Evolutionary conservation across 768 basidiomycete genomes (phyloP).

Genomic region (Hypsizygus marmoreus): DNA sequence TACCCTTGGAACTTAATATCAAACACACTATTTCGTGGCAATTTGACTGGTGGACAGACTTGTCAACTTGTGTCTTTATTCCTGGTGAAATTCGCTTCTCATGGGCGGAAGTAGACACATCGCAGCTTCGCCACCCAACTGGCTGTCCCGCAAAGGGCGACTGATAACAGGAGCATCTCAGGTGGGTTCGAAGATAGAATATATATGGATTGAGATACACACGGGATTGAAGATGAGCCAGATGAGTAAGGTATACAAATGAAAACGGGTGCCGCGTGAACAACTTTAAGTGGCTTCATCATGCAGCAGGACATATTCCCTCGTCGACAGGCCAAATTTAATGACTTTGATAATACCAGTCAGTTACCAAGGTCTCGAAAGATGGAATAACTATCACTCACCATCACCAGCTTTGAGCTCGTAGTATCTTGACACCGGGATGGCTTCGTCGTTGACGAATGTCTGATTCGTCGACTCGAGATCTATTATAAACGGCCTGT

Average conservation of each 20-base stretch:
- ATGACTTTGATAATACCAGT: conserved; percentile 52
- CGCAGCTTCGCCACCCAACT: no score
- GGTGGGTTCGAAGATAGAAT: background rate
- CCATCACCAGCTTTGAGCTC: conserved; percentile 81
- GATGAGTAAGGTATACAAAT: conserved; percentile 1
- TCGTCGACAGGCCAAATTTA: conserved; percentile 79
- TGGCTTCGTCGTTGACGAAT: conserved; percentile 81
- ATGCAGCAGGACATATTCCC: conserved; percentile 85
- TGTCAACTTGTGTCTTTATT: no score
- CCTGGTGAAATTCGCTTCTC: no score
- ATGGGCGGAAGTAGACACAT: no score
- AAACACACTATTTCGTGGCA: no score
- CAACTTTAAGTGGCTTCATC: conserved; percentile 59
- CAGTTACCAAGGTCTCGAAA: conserved; percentile 1
- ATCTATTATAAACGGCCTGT: conserved; percentile 94
- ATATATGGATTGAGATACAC: conserved; percentile 4
- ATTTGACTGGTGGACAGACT: no score
- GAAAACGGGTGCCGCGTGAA: background rate
- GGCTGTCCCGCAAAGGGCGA: no score
- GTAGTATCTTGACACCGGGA: conserved; percentile 86
- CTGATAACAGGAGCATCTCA: no score
- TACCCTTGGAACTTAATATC: no score
- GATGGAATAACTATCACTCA: conserved; percentile 37
- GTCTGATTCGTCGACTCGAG: conserved; percentile 98
- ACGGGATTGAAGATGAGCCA: background rate